Evolutionary conservation across 2,329 filamentous ascomycete genomes (phyloP).

Genomic region (Geosmithia flava): DNA sequence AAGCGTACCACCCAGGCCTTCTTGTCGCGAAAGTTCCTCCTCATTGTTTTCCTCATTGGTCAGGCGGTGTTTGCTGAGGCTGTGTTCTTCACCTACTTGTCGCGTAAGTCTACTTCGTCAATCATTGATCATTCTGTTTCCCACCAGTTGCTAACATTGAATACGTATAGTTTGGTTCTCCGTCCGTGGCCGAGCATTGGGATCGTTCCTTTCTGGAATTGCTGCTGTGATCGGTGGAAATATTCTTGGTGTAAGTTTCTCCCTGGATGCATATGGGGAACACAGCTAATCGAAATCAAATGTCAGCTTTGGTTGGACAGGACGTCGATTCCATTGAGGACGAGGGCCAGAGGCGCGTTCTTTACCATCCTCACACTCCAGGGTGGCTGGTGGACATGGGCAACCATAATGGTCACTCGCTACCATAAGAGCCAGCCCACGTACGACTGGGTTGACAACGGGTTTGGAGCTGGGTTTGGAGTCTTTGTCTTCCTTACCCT

Average conservation of each 20-base stretch:
- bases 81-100: slow-evolving; percentile 58
- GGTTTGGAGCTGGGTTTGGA: slow-evolving; percentile 54
- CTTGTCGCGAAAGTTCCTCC: not conserved
- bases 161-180: slow-evolving; percentile 7
- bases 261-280: not conserved
- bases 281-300: not conserved
- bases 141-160: not conserved
- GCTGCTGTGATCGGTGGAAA: slow-evolving; percentile 51
- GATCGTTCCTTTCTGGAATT: slow-evolving; percentile 8
- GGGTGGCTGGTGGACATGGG: slow-evolving; percentile 64
- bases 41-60: slow-evolving; percentile 51
- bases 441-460: slow-evolving; percentile 52
- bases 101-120: slow-evolving; percentile 7
- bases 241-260: slow-evolving; percentile 39
- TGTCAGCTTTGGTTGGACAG: slow-evolving; percentile 43
- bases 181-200: slow-evolving; percentile 7
- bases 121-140: not conserved
- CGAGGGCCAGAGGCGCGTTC: slow-evolving; percentile 42
- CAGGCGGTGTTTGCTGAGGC: slow-evolving; percentile 61
- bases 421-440: slow-evolving; percentile 44
- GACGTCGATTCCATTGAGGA: slow-evolving; percentile 38
- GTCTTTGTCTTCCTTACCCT: slow-evolving; percentile 55
- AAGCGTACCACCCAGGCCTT: not conserved
- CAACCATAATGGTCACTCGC: slow-evolving; percentile 49
- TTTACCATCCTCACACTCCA: slow-evolving; percentile 40